Evolutionary conservation across 768 basidiomycete genomes (phyloP), one percentile per base, ranked within the genome.

Genomic region (Amanita subjunquillea): DNA sequence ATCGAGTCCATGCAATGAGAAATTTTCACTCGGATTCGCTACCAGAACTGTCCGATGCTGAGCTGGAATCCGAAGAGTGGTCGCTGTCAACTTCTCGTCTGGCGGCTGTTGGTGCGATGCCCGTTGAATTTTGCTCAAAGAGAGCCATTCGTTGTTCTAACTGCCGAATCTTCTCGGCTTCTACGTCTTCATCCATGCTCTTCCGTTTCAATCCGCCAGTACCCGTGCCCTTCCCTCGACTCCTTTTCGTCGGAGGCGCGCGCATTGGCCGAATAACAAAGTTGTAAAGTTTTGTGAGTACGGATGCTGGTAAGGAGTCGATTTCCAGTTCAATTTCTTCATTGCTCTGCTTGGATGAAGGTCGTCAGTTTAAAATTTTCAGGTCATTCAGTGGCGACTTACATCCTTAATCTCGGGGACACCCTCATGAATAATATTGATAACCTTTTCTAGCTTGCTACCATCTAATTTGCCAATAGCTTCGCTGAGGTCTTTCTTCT

Each of bases 241-340:
- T 81, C 45, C 87, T 80, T 55, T 82, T 81, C 17, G 77, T 78
- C 39, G 82, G 75, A 7, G 83, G 77, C 41, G 83, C 79, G 29
- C 82, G 81, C 55, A 83, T 65, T 0, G 90, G 90, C 8, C 87
- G 83, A 53, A 95, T 75, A 58, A 97, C 95, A 63, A 90, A 92
- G 69, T 95, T 94, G 74, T 97, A 99, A 27, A 99, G 77, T 69
- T 91, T 91, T 50, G 87, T 87, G 50, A 97, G 80, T 42, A 96
- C 94, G 29, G 78, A 67, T 6, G 88, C 75, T 46, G 96, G 94
- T 30, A 99, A 74, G 38, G 82, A 73, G 63, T 98, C 96, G 62
- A 99, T 98, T 69, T 99, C 96, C 40, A 99, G 80, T 67, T 99
- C 96, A 62, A 99, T 97, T 72, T 99, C 96, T 68, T 97, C 92